A percentile compares a stretch with the other conserved stretches of the same genome.
Conservation (phyloP, 805 yeast species). For the Kodamaea neixiangensis region DNA sequence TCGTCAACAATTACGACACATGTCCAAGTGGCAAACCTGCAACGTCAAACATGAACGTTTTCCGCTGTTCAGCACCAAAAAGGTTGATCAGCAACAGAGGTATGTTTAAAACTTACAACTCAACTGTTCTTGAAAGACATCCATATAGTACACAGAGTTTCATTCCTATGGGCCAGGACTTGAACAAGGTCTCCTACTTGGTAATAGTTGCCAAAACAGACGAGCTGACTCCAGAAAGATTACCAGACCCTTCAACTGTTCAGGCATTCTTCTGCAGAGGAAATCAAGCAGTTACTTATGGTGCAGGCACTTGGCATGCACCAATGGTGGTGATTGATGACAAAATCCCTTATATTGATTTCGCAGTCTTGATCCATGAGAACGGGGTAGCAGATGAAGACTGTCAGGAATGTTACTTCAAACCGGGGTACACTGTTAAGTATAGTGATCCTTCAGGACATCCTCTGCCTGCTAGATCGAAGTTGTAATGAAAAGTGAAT, state of each 20-base stretch:
- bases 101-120: slow-evolving; percentile 35
- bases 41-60: slow-evolving; percentile 77
- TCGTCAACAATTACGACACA: slow-evolving; percentile 50
- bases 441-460: slow-evolving; percentile 17
- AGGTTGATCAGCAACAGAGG: slow-evolving; percentile 46
- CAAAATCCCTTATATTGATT: slow-evolving; percentile 56
- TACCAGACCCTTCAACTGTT: slow-evolving; percentile 64
- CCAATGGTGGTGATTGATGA: slow-evolving; percentile 88
- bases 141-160: slow-evolving; percentile 89
- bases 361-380: slow-evolving; percentile 87
- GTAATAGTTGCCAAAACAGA: slow-evolving; percentile 76
- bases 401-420: slow-evolving; percentile 75
- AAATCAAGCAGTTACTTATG: slow-evolving; percentile 88
- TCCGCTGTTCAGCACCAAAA: slow-evolving; percentile 77
- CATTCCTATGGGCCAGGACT: slow-evolving; percentile 77
- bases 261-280: slow-evolving; percentile 77
- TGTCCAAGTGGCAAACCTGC: slow-evolving; percentile 52
- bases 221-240: slow-evolving; percentile 30
- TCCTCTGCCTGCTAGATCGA: slow-evolving; percentile 3
- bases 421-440: slow-evolving; percentile 52
- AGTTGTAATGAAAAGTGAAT: background rate
- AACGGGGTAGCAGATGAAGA: slow-evolving; percentile 79
- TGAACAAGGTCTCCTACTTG: slow-evolving; percentile 55
- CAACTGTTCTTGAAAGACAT: slow-evolving; percentile 84
- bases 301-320: slow-evolving; percentile 89